phyloP scores from a whole-genome alignment of 176 grass and related monocot species.

The Triticum dicoccoides region DNA sequence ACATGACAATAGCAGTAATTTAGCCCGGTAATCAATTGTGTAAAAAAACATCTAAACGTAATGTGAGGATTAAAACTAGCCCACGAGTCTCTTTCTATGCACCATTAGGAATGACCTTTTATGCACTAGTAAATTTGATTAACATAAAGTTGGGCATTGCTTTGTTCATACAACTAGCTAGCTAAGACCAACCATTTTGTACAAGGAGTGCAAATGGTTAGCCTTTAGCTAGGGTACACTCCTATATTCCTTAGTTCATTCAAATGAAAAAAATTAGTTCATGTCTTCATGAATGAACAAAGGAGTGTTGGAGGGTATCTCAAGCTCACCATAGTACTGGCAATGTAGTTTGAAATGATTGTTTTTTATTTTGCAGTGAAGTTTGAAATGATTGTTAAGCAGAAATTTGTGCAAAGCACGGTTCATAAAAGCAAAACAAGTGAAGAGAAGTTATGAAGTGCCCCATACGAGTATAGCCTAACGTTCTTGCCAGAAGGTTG shows the following conservation, averaged over 20 bases:
- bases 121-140: neutral
- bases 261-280: neutral
- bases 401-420: neutral
- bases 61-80: neutral
- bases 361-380: too few species aligned
- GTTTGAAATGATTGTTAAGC: neutral
- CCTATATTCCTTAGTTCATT: neutral
- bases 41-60: neutral
- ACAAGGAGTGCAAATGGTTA: neutral
- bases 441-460: neutral
- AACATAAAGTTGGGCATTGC: neutral
- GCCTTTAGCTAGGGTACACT: neutral
- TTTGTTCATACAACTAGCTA: neutral
- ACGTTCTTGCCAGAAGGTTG: neutral
- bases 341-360: neutral
- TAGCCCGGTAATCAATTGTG: neutral
- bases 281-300: neutral
- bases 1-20: neutral
- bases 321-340: neutral
- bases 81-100: neutral
- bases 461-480: neutral
- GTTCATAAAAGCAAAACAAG: neutral
- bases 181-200: neutral
- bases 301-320: neutral
- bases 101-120: too few species aligned